A percentile compares a stretch with the other conserved stretches of the same genome.
phyloP scores from a whole-genome alignment of 225 moss, liverwort and hornwort species.

The Sphagnum tenellum region DNA sequence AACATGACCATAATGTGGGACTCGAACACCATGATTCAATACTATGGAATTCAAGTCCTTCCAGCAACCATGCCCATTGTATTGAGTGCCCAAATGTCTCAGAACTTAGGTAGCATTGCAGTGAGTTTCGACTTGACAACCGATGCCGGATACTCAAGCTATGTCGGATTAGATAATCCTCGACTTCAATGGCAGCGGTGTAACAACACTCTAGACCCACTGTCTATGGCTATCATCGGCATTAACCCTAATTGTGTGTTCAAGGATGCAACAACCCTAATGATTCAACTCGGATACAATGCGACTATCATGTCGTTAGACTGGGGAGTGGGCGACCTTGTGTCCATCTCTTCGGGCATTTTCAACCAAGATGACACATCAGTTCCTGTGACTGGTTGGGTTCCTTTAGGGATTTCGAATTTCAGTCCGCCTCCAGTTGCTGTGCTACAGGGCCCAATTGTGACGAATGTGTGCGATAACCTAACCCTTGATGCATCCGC shows the following conservation, averaged over 20 bases:
- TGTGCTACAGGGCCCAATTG: conserved; percentile 21
- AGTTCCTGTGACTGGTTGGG: conserved; percentile 18
- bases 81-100: conserved; percentile 21
- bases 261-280: conserved; percentile 23
- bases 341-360: conserved; percentile 19
- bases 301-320: conserved; percentile 37
- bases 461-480: conserved; percentile 29
- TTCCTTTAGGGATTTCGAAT: conserved; percentile 22
- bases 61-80: conserved; percentile 25
- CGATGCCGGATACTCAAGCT: conserved; percentile 23
- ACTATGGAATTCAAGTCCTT: conserved; percentile 9
- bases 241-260: conserved; percentile 35
- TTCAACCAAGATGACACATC: conserved; percentile 29
- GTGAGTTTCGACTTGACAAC: conserved; percentile 25
- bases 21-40: conserved; percentile 9
- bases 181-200: conserved; percentile 29
- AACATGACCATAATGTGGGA: conserved; percentile 54
- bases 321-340: conserved; percentile 7
- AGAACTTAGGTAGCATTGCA: conserved; percentile 21
- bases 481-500: conserved; percentile 34
- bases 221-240: conserved; percentile 27
- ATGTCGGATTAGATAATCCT: conserved; percentile 12
- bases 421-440: conserved; percentile 24
- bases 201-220: conserved; percentile 25
- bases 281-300: conserved; percentile 38